Evolutionary conservation across 768 basidiomycete species (phyloP), one percentile per base, ranked within the genome.

Genomic region (Dacryopinax primogenitus): DNA sequence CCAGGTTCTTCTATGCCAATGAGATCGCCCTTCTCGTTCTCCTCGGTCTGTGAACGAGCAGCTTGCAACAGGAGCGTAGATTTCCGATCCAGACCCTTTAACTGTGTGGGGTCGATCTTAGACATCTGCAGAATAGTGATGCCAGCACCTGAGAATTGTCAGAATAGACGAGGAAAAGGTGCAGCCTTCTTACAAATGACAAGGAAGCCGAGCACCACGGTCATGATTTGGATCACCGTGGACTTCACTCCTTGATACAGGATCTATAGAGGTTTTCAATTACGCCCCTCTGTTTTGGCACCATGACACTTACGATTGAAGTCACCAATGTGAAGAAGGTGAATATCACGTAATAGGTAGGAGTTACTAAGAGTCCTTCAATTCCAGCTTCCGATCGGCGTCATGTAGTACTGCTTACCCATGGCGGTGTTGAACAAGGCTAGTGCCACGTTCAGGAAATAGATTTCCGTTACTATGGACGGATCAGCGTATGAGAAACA

Each of bases 51-150:
- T 26, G 79, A 72, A 21, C 85, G 83, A 1, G 91, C 82, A n/a
- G 91, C 94, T 74, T 90, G 86, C 33, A 99, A 82, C 26, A 99
- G 84, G 61, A 97, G 82, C 0, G 96, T 97, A 1, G 90, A 88
- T 34, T 88, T 82, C 18, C 95, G 82, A 73, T 98, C 96, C 70
- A 99, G 87, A 66, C 79, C 84, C 23, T 68, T 67, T 71, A 97
- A 81, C 64, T 84, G 76, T 21, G 79, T 80, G 11, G 96, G 95
- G 72, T 99, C 95, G 69, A 98, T 84, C 77, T 91, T 91, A 73
- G 88, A 91, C 83, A 95, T 87, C 76, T 99, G 96, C 7, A 99
- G 84, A 68, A 99, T 86, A 33, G 88, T 89, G 74, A 98, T 97
- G 21, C 95, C 95, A 23, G 91, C 77, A 71, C 77, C 76, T 66